Evolutionary conservation across 2,329 filamentous ascomycete genomes (phyloP).

Genomic region (Diaporthe ampelina): DNA sequence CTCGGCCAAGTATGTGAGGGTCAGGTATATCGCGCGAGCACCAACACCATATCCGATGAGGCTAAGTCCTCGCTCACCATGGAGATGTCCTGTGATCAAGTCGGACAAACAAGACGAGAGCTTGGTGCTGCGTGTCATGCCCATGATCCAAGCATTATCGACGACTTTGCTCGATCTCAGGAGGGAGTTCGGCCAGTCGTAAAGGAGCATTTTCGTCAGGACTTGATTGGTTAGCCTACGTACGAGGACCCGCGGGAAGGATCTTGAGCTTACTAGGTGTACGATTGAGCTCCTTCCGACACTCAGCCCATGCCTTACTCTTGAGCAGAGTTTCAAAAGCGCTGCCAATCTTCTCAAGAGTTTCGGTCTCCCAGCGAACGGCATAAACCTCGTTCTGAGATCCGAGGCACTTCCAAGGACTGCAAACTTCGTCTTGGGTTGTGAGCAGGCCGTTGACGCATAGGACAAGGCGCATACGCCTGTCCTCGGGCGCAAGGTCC

Average conservation of each 20-base stretch:
- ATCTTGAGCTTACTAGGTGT: slow-evolving; percentile 59
- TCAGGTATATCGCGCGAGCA: slow-evolving; percentile 86
- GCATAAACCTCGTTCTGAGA: slow-evolving; percentile 83
- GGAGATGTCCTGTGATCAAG: slow-evolving; percentile 83
- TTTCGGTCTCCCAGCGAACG: slow-evolving; percentile 85
- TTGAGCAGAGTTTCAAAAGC: slow-evolving; percentile 83
- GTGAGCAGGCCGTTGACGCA: slow-evolving; percentile 87
- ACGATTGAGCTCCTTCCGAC: slow-evolving; percentile 65
- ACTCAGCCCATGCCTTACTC: slow-evolving; percentile 83
- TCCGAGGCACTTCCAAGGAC: slow-evolving; percentile 84
- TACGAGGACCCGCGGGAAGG: neutral
- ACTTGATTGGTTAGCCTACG: slow-evolving; percentile 27
- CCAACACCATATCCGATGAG: slow-evolving; percentile 87
- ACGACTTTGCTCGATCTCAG: slow-evolving; percentile 80
- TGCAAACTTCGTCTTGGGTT: slow-evolving; percentile 77
- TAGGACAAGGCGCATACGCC: slow-evolving; percentile 84
- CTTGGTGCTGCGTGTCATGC: slow-evolving; percentile 83
- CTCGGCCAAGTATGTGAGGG: slow-evolving; percentile 83
- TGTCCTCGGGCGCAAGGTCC: slow-evolving; percentile 67
- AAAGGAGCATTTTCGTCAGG: slow-evolving; percentile 62
- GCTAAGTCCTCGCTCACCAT: slow-evolving; percentile 85
- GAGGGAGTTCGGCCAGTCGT: slow-evolving; percentile 74
- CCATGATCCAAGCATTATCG: slow-evolving; percentile 85
- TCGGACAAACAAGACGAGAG: slow-evolving; percentile 81
- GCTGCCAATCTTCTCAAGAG: slow-evolving; percentile 82